phyloP scores from a whole-genome alignment of 2,329 filamentous ascomycete genomes.

The Trichoderma breve region DNA sequence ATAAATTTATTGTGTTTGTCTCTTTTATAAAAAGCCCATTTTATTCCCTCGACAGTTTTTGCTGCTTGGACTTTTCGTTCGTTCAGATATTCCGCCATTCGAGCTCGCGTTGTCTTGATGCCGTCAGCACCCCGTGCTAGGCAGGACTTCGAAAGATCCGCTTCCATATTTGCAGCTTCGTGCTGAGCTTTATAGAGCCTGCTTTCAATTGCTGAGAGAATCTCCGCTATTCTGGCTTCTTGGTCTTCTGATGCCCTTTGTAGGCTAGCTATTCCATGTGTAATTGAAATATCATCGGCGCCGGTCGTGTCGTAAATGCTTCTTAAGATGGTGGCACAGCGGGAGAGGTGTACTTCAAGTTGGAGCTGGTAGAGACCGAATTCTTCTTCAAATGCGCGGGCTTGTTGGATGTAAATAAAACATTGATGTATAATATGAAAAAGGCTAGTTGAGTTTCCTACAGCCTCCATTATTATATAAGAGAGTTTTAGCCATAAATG shows the following conservation, averaged over 20 bases:
- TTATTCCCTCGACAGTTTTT: not conserved
- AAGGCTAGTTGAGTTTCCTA: not conserved
- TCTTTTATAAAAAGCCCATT: conserved; percentile 1
- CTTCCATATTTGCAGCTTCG: not conserved
- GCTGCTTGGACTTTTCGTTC: not conserved
- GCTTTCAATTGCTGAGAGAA: not conserved
- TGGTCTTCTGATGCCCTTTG: accelerated
- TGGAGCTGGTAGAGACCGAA: conserved; percentile 2
- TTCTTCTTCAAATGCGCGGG: not conserved
- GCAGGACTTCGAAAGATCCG: too few species aligned
- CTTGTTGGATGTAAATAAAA: not conserved
- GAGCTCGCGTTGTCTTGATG: not conserved
- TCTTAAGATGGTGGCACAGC: not conserved
- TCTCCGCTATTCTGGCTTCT: not conserved
- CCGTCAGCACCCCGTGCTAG: too few species aligned
- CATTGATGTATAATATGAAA: not conserved
- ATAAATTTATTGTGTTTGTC: not conserved
- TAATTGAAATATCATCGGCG: too few species aligned
- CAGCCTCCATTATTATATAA: not conserved
- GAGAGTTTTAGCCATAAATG: too few species aligned
- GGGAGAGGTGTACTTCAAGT: not conserved
- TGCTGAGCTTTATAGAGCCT: not conserved
- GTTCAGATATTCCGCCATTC: not conserved
- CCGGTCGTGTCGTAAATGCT: not conserved
- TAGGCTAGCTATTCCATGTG: not conserved